Evolutionary conservation across 2,329 filamentous ascomycete genomes (phyloP).

Genomic region (Fusarium keratoplasticum): DNA sequence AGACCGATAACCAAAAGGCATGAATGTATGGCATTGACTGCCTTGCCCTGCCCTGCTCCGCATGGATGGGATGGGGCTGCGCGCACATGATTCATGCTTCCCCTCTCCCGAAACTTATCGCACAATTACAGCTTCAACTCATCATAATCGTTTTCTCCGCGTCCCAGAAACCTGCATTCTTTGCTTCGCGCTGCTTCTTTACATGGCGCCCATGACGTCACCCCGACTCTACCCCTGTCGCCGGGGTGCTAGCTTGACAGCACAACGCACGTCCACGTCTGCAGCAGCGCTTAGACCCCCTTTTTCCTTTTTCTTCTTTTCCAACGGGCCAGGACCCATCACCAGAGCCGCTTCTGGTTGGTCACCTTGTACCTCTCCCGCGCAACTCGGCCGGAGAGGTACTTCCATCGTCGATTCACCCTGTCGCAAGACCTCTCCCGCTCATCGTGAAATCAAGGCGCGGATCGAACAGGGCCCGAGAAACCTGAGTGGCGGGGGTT

Average conservation of each 20-base stretch:
- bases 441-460: constrained; percentile 30
- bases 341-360: neutral
- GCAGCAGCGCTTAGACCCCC: neutral
- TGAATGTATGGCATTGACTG: neutral
- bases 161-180: constrained; percentile 13
- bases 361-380: constrained; percentile 9
- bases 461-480: constrained; percentile 28
- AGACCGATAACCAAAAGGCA: neutral
- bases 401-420: constrained; percentile 20
- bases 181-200: neutral
- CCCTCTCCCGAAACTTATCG: neutral
- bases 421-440: constrained; percentile 13
- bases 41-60: neutral
- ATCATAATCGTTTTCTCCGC: constrained; percentile 5
- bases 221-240: constrained; percentile 20
- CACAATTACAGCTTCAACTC: neutral
- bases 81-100: neutral
- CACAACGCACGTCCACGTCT: constrained; percentile 12
- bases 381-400: neutral
- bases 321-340: constrained; percentile 26
- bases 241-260: constrained; percentile 17
- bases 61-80: neutral
- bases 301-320: neutral
- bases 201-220: constrained; percentile 32
- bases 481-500: neutral